phyloP scores from a whole-genome alignment of 208 protist species.

The Trypanosoma avium region DNA sequence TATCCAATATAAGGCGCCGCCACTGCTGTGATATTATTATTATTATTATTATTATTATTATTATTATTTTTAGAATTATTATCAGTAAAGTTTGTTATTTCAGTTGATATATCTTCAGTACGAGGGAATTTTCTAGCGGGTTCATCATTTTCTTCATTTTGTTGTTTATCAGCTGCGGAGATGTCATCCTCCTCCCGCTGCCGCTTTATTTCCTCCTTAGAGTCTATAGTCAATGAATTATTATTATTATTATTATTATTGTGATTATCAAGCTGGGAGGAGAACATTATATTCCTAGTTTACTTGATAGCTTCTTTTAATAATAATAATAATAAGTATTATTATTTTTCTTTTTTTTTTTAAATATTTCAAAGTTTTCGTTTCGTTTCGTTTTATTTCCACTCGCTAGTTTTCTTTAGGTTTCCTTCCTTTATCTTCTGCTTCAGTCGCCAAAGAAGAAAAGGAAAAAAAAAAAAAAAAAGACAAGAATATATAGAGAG shows the following conservation, averaged over 20 bases:
- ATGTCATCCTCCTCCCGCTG: no score
- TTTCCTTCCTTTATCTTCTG: neutral
- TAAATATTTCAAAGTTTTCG: neutral
- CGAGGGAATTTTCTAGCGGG: no score
- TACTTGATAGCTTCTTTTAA: neutral
- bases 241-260: no score
- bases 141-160: no score
- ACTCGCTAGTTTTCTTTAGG: no score
- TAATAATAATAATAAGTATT: neutral
- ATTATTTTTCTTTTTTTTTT: neutral
- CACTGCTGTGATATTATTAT: no score
- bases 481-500: neutral
- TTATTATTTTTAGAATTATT: neutral
- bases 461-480: neutral
- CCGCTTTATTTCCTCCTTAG: no score
- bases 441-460: neutral
- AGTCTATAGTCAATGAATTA: no score
- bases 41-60: neutral
- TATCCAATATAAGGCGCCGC: conserved; percentile 26
- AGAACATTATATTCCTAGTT: neutral
- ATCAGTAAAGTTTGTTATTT: neutral
- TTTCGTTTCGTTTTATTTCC: no score
- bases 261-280: conserved; percentile 23
- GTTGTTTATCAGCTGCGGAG: no score
- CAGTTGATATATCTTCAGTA: no score